A percentile compares a stretch with the other conserved stretches of the same genome.
phyloP scores from a whole-genome alignment of 352 stramenopile species.

The Pythium oligandrum region DNA sequence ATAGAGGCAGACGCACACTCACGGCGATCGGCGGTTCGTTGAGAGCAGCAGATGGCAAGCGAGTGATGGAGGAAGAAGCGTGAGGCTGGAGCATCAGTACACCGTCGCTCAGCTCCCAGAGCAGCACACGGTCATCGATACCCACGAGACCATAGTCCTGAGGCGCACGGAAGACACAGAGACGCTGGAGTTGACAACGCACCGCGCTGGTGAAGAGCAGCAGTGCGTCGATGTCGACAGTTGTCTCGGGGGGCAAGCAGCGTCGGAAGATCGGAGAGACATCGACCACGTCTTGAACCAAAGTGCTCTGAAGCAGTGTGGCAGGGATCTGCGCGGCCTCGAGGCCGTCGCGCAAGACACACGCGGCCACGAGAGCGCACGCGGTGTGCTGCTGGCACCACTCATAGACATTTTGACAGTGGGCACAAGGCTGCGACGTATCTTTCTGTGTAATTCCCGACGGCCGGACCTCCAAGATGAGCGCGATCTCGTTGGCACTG shows the following conservation, averaged over 20 bases:
- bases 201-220: conserved; percentile 44
- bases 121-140: conserved; percentile 29
- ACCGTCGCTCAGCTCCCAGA: conserved; percentile 39
- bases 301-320: conserved; percentile 13
- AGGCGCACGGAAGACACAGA: conserved; percentile 29
- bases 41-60: no score
- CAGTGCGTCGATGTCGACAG: conserved; percentile 24
- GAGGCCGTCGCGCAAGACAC: conserved; percentile 31
- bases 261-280: conserved; percentile 27
- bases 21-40: no score
- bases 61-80: background rate
- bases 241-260: conserved; percentile 23
- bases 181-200: conserved; percentile 43
- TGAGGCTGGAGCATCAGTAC: conserved; percentile 1
- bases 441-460: conserved; percentile 34
- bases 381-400: conserved; percentile 32
- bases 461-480: conserved; percentile 33
- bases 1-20: no score
- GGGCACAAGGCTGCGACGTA: conserved; percentile 36
- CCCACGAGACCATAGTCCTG: conserved; percentile 15
- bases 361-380: conserved; percentile 32
- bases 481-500: conserved; percentile 28
- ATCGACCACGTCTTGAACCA: conserved; percentile 19
- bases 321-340: conserved; percentile 15
- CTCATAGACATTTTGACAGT: conserved; percentile 49